Base-by-base conservation (phyloP, 2,329 filamentous ascomycete genomes). In the Fusarium circinatum region DNA sequence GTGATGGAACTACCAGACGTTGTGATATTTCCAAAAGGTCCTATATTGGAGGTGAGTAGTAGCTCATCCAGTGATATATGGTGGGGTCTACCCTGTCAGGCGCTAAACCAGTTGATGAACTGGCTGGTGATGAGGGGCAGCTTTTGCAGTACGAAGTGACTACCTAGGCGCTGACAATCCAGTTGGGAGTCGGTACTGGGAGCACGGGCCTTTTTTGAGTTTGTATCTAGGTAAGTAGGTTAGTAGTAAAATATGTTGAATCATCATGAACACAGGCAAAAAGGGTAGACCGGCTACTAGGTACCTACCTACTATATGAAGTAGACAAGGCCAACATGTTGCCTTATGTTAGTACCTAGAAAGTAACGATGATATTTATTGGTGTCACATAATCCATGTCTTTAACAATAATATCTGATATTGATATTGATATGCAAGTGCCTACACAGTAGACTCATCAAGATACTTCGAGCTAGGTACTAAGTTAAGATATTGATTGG, bases 101-200 rank as follows among this genome's bases (percentile, higher is more conserved):
- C 70, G 70, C 70, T 73, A 73, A 56, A 67, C 39, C 68, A 55
- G 26, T 51, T 45, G 58, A 70, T 51, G 54, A 70, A 70, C 60
- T 49, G 66, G 45, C 47, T 47, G 34, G 51, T 28, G 26, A 39
- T 71, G 71, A 74, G 71, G 71, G 71, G 71, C 66, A 73, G 15
- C 51, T 54, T 54, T 28, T 38, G 22, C 14, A 39, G 26, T 15
- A 28, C 18, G 13, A 20, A 48, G 45, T 48, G 28, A n/a, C 12
- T 24, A 24, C 24, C 24, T n/a, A 24, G 28, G 30, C 30, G 22
- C 28, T 49, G 22, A 32, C 32, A 22, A 24, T 34, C 24, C 36
- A 48, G 22, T 64, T 47, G n/a, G 26, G 26, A 65, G 34, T 28
- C 41, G 13, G 42, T 44, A 45, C 36, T 45, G 36, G 12, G 51